Base-by-base conservation (phyloP, 768 basidiomycete species). In the Harrya chromipes region DNA sequence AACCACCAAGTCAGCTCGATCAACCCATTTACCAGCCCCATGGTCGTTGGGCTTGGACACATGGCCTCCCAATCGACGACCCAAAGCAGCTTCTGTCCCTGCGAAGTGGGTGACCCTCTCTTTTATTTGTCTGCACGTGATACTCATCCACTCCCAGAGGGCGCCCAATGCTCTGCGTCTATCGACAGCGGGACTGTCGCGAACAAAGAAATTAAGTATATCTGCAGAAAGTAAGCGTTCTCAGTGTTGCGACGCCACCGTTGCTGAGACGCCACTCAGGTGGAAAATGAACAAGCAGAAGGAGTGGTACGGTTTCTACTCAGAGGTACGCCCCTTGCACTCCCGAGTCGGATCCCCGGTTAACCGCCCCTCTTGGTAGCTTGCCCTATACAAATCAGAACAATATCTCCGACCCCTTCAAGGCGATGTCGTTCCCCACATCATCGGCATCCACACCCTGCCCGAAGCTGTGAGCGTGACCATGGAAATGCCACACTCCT, bases 401-500 rank as follows among this genome's bases (percentile, higher is more conserved):
- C 63, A 58, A 17, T 75, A 79, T 51, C 75, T 84, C 40, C 70
- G 68, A 34, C 59, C 73, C 1, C 69, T 83, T 0, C 82, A 83
- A 59, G 83, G 81, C 17, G 62, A 64, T 14, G 68, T 79, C 2
- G 74, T 84, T 4, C 81, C 83, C 1, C 59, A 67, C 34, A 61
- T 85, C 48, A 80, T 85, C 42, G 76, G 75, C 35, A 71, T 79
- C 19, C 75, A 75, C 60, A 52, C 71, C 19, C 62, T 66, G 52
- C 58, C 71, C 23, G 68, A 67, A 43, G 58, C 66, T 10, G 66
- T 78, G 40, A 72, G 72, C 56, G 40, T 71, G 24, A 70, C 75
- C 12, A 77, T 81, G 72, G 80, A 78, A 55, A 66, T 76, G 14
- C 84, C 84, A 1, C 80, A 84, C 55, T 68, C 65, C 14, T 71